Base-by-base conservation (phyloP, 306 rosid genomes). In the Albizia julibrissin region DNA sequence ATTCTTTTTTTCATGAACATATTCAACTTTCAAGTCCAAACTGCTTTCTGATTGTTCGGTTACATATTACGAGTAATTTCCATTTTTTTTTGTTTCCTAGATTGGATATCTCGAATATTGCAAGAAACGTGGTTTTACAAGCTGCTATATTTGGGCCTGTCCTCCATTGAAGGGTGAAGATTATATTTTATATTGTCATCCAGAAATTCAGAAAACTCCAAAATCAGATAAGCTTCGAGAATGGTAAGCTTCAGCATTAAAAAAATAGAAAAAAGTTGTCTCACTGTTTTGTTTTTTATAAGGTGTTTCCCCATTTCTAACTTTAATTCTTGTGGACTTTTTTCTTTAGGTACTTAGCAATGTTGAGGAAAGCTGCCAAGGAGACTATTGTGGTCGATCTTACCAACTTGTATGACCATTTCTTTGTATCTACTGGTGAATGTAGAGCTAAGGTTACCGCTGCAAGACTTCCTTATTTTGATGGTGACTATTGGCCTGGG, bases 111-210 rank as follows among this genome's bases (percentile, higher is more conserved):
- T 95, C 34, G 99, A 95, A 42, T 95, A 95, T 85, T 95, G 99
- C 87, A 95, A 95, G 90, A 80, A 73, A 75, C 94, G 99, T 50
- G 99, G 99, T 69, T 93, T 91, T 82, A 92, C 99, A 42, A 93
- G 98, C 87, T 95, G 99, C 89, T 95, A 95, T 83, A 95, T 95
- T 81, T 95, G 99, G 99, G 99, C 99, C 11, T 95, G 99, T 74
- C 99, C 99, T 84, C 99, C 99, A 16, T 88, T 93, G 49, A 95
- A 95, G 98, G 99, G 99, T 81, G 99, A 95, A 95, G 99, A 95
- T 82, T 94, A 94, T 84, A 94, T 94, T 82, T 86, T 94, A 84
- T 94, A 94, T 74, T 94, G 98, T 83, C 99, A 95, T 84, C 99
- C 99, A 2, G 99, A 95, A 87, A 95, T 96, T 84, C 99, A 96